Evolutionary conservation across 2,329 filamentous ascomycete genomes (phyloP).

Genomic region (Aspergillus puulaauensis): DNA sequence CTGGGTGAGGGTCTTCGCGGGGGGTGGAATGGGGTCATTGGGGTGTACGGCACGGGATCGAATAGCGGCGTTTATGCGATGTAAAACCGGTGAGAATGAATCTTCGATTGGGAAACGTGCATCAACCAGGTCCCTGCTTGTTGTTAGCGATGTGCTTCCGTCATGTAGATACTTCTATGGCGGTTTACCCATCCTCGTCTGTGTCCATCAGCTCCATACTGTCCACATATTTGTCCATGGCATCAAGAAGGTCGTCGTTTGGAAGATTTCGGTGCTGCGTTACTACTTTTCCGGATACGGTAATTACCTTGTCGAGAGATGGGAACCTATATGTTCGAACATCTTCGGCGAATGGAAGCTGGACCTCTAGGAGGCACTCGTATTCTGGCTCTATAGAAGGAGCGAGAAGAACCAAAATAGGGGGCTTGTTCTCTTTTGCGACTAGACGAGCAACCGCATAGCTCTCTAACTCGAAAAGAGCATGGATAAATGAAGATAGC

Average conservation of each 20-base stretch:
- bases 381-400: conserved; percentile 76
- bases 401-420: conserved; percentile 72
- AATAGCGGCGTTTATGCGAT: conserved; percentile 83
- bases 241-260: conserved; percentile 66
- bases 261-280: conserved; percentile 84
- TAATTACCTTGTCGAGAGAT: conserved; percentile 81
- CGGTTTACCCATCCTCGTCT: conserved; percentile 70
- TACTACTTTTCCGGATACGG: conserved; percentile 76
- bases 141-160: conserved; percentile 6
- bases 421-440: conserved; percentile 76
- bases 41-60: conserved; percentile 77
- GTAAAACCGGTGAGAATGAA: conserved; percentile 79
- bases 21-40: conserved; percentile 60
- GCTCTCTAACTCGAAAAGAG: conserved; percentile 78
- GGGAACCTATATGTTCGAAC: conserved; percentile 88
- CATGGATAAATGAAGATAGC: conserved; percentile 84
- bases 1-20: conserved; percentile 65
- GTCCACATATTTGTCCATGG: conserved; percentile 91
- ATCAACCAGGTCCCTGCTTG: conserved; percentile 55
- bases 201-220: conserved; percentile 78
- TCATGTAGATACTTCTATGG: background rate
- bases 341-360: conserved; percentile 91
- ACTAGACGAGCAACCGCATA: conserved; percentile 87
- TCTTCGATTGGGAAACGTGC: conserved; percentile 73
- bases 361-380: conserved; percentile 85